Base-by-base conservation (phyloP, 768 basidiomycete genomes). In the Antrodiella citrinella region DNA sequence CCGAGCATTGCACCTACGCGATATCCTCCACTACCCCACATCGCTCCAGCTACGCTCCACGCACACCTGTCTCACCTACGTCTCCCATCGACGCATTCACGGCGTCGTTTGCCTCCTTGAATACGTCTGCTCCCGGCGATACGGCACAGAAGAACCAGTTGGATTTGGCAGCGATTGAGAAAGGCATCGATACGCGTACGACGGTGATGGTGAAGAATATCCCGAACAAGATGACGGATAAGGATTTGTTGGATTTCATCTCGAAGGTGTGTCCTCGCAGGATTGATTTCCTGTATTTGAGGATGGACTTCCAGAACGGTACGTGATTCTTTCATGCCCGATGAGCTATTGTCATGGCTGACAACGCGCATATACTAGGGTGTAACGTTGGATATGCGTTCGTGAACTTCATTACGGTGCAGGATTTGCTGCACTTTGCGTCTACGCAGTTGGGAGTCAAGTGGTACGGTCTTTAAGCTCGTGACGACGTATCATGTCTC, bases 151-250 rank as follows among this genome's bases (percentile, higher is more conserved):
- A 72, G 53, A 84, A 86, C 59, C 72, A 74, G 57, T 63, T 94
- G 22, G 82, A 88, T 64, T 65, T 91, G 11, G 72, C 69, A 40
- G 74, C 74, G 51, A 92, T 94, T 58, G 86, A 86, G 64, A 76
- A 75, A 24, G 91, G 91, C 3, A 65, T 73, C 51, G 89, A 91
- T 57, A 89, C 83, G 26, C 74, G 90, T 25, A 89, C 88, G 26
- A 91, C 90, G 23, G 82, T 91, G 44, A 91, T 90, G 86, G 81
- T 89, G 54, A 91, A 92, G 69, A 94, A 94, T 60, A 88, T 94
- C 42, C 91, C 91, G 2, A 94, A 93, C 68, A 91, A 92, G 66
- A 88, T 90, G 86, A 84, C 73, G 54, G 85, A 89, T 65, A 75
- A 71, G 59, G 85, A 90, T 55, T 62, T 90, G 58, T 71, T 82